Conservation (phyloP, 352 stramenopile genomes). For the Phytophthora cryptogea region DNA sequence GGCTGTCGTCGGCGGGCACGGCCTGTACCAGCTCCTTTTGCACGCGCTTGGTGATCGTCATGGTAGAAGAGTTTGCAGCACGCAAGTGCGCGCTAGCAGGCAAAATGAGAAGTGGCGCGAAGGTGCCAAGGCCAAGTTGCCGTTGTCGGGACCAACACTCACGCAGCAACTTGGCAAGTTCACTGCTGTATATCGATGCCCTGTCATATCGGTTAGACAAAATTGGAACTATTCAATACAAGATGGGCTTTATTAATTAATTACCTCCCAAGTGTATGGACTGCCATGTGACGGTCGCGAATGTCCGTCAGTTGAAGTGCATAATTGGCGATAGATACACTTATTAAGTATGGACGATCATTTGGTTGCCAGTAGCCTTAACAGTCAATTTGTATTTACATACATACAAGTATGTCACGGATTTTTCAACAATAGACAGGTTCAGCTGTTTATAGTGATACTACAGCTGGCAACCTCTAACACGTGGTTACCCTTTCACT, state of each 20-base stretch:
- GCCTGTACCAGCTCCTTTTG: constrained; percentile 56
- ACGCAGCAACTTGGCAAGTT: not conserved
- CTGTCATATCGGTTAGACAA: not conserved
- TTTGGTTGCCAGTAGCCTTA: too few species aligned
- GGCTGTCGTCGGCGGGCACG: constrained; percentile 32
- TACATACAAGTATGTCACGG: too few species aligned
- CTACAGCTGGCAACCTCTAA: not conserved
- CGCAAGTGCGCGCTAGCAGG: not conserved
- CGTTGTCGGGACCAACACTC: constrained; percentile 20
- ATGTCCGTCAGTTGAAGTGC: not conserved
- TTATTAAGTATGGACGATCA: not conserved
- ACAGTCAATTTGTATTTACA: too few species aligned
- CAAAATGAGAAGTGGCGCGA: constrained; percentile 30
- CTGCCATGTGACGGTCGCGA: not conserved
- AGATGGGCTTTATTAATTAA: too few species aligned
- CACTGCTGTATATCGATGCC: not conserved
- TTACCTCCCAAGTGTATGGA: too few species aligned
- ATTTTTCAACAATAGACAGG: too few species aligned
- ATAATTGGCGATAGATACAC: not conserved
- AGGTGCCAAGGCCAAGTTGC: not conserved
- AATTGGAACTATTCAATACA: not conserved
- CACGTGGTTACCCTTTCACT: constrained; percentile 23
- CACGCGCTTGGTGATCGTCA: constrained; percentile 68
- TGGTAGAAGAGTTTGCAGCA: constrained; percentile 3
- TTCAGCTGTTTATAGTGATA: too few species aligned